Evolutionary conservation across 805 yeast genomes (phyloP), one percentile per base, ranked within the genome.

Genomic region (Metschnikowia bowlesiae): DNA sequence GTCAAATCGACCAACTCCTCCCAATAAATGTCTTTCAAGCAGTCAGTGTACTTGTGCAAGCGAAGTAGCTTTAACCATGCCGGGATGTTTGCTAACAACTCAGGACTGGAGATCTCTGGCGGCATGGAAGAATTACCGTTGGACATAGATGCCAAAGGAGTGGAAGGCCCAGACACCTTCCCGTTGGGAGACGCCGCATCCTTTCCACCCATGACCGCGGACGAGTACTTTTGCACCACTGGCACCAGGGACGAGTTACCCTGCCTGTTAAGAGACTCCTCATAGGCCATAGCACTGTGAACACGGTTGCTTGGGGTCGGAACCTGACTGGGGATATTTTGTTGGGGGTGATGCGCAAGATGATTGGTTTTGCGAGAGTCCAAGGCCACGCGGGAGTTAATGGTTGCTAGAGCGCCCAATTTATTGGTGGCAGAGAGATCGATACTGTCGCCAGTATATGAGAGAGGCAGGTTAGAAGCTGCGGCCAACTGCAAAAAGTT

Each of bases 21-120:
- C 98, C 99, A 94, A 28, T 79, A 75, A 55, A 85, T 74, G 53
- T 82, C 83, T 60, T 85, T 81, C 55, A 94, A 75, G 51, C 87
- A 86, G 34, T 84, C 90, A 1, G 98, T 91, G 71, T 94, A 94
- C 69, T 94, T 94, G 75, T 94, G 99, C 61, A 94, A 76, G 56
- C 99, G 75, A 53, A 92, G 73, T 10, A 90, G 78, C 66, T 95
- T 85, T 66, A 94, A 76, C 99, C 99, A 94, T 8, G 86, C 85
- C 2, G 97, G 96, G 44, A 94, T 82, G 64, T 94, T 92, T 52
- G 74, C 70, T 60, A 94, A 73, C 53, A 83, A 68, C 53, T 79
- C 80, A 39, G 62, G 48, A 60, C 65, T 69, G 49, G 72, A 59
- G 18, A 73, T 72, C 50, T 73, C 77, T 13, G 66, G 52, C 2